Conservation (phyloP, 805 yeast genomes). For the Wickerhamiella musiphila region DNA sequence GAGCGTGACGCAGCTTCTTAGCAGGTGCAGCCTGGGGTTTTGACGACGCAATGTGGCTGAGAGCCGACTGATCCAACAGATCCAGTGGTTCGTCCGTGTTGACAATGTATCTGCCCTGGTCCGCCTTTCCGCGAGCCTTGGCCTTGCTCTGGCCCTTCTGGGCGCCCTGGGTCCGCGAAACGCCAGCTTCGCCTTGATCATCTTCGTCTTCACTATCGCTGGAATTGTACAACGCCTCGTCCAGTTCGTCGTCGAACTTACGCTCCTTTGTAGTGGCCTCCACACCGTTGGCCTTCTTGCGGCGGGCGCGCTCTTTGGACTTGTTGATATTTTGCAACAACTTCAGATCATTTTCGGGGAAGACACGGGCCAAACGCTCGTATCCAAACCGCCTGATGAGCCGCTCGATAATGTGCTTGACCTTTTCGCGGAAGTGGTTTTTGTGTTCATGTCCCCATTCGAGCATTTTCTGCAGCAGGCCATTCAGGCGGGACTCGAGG, state of each 20-base stretch:
- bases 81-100: conserved; percentile 67
- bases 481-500: conserved; percentile 47
- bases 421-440: conserved; percentile 84
- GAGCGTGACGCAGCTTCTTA: conserved; percentile 17
- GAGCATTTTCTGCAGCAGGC: conserved; percentile 54
- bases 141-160: not conserved
- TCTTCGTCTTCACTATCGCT: conserved; percentile 41
- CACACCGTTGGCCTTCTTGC: conserved; percentile 32
- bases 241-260: conserved; percentile 71
- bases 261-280: conserved; percentile 21
- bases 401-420: conserved; percentile 84
- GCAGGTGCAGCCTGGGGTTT: conserved; percentile 42
- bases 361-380: conserved; percentile 60
- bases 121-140: conserved; percentile 1
- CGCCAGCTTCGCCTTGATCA: conserved; percentile 20
- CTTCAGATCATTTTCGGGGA: conserved; percentile 83
- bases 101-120: conserved; percentile 42
- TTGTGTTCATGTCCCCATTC: conserved; percentile 93
- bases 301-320: conserved; percentile 66
- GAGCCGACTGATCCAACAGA: conserved; percentile 66
- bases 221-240: conserved; percentile 68
- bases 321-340: conserved; percentile 74
- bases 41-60: conserved; percentile 78
- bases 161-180: not conserved
- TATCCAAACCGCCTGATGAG: conserved; percentile 80